Base-by-base conservation (phyloP, 1,284 basidiomycete genomes). In the Heterobasidion annosum region DNA sequence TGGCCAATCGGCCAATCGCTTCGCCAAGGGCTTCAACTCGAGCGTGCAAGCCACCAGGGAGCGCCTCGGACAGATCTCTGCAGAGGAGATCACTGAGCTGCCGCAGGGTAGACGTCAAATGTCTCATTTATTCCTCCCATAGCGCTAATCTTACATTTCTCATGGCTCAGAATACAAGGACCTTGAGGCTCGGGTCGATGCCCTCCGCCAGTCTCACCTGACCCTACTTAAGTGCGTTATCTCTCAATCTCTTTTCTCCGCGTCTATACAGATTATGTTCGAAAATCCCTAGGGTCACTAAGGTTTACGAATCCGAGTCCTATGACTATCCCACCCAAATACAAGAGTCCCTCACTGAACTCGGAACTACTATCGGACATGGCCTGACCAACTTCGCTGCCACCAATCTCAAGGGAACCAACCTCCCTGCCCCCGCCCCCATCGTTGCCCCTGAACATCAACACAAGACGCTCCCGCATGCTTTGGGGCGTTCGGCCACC, bases 381-480 rank as follows among this genome's bases (percentile, higher is more conserved):
- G 82, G 83, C 67, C 78, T 97, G 76, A 82, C 85, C 62, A 83
- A 83, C 58, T 90, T 99, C 70, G 96, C 96, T 61, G 82, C 91
- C 62, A 78, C 82, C 69, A 88, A 97, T 78, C 76, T 97, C 72
- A 89, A 96, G 76, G 90, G 90, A 57, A 93, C 92, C 35, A 86
- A 85, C 66, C 77, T 97, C 33, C 93, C 93, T 54, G 78, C 83
- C 13, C 88, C 93, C 12, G 73, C 82, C 5, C 83, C 88, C 18
- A 64, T 80, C 16, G 66, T 83, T 0, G 75, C 81, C 1, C 74
- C 76, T 4, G 70, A 75, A 12, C 65, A 73, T 2, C 82, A 83
- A 63, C 91, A 91, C 75, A 98, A 98, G 82, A 99, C 96, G 2
- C 86, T 99, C 49, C 89, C 94, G 2, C 96, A 98, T 67, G 96